These are phyloP conservation scores for Penstemon barbatus DNA, from an alignment of 257 asterid genomes.

Conservation along the genomic window DNA sequence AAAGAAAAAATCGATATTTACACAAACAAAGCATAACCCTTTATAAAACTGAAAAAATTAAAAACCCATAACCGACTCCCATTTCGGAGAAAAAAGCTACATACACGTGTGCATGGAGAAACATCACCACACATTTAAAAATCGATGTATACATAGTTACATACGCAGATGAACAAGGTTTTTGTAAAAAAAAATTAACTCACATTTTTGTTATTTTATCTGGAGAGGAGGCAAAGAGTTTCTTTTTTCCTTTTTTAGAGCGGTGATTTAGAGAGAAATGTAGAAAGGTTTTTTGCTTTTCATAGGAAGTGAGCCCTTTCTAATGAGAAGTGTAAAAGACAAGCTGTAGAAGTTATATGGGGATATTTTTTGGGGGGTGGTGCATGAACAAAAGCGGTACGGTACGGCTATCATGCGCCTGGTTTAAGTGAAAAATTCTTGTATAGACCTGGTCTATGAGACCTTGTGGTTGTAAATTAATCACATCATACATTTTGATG, in stretches of 20 bases:
- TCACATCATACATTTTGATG: no score
- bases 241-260: neutral
- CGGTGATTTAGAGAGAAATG: neutral
- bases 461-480: no score
- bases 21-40: conserved; percentile 6
- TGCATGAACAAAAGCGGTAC: no score
- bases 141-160: neutral
- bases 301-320: no score
- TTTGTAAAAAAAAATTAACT: neutral
- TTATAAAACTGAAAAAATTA: no score
- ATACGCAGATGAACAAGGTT: neutral
- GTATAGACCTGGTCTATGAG: no score
- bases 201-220: neutral
- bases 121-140: neutral
- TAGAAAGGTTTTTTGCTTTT: no score
- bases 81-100: neutral
- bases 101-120: conserved; percentile 8
- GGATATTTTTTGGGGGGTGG: no score
- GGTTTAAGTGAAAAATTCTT: no score
- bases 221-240: neutral
- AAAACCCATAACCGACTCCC: neutral
- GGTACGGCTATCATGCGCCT: no score
- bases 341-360: neutral
- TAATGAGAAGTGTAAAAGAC: conserved; percentile 1
- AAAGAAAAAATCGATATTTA: no score